These are phyloP conservation scores for Raffaelea ambrosiae DNA, from an alignment of 2,329 filamentous ascomycete species.

Conservation along the genomic window DNA sequence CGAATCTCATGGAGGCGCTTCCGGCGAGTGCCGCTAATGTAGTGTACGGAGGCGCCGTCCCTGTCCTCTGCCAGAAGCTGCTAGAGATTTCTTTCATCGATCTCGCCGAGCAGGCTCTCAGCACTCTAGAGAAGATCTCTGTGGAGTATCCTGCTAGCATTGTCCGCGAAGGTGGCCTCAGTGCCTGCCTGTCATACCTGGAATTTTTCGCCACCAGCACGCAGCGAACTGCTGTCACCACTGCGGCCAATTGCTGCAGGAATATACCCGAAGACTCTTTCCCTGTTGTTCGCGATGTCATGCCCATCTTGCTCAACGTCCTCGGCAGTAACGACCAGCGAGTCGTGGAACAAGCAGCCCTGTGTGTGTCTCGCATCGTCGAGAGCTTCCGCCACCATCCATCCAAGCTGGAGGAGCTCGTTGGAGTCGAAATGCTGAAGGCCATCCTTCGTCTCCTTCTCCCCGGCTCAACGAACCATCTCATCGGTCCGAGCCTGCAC, in stretches of 20 bases:
- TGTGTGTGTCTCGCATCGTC: slow-evolving; percentile 91
- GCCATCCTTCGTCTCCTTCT: slow-evolving; percentile 80
- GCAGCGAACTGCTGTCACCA: slow-evolving; percentile 92
- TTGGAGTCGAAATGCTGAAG: slow-evolving; percentile 77
- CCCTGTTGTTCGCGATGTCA: slow-evolving; percentile 82
- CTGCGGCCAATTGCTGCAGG: slow-evolving; percentile 94
- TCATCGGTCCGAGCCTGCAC: slow-evolving; percentile 89
- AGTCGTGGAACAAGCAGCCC: slow-evolving; percentile 91
- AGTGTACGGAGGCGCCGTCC: slow-evolving; percentile 94
- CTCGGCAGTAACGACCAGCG: slow-evolving; percentile 88
- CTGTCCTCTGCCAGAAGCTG: slow-evolving; percentile 87
- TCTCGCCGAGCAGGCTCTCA: slow-evolving; percentile 90
- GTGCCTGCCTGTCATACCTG: slow-evolving; percentile 89
- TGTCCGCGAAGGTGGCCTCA: slow-evolving; percentile 88
- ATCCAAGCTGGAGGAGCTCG: slow-evolving; percentile 81
- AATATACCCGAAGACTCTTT: slow-evolving; percentile 95
- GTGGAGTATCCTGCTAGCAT: slow-evolving; percentile 92
- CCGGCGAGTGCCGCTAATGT: slow-evolving; percentile 90
- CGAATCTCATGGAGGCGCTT: slow-evolving; percentile 95
- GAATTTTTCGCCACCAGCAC: slow-evolving; percentile 98
- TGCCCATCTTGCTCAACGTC: slow-evolving; percentile 90
- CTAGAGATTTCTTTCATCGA: slow-evolving; percentile 97
- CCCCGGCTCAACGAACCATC: slow-evolving; percentile 79
- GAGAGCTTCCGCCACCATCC: slow-evolving; percentile 93
- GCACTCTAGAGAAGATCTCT: slow-evolving; percentile 95